These are phyloP conservation scores for Corchorus olitorius DNA, from an alignment of 345 rosid species.

Conservation along the genomic window DNA sequence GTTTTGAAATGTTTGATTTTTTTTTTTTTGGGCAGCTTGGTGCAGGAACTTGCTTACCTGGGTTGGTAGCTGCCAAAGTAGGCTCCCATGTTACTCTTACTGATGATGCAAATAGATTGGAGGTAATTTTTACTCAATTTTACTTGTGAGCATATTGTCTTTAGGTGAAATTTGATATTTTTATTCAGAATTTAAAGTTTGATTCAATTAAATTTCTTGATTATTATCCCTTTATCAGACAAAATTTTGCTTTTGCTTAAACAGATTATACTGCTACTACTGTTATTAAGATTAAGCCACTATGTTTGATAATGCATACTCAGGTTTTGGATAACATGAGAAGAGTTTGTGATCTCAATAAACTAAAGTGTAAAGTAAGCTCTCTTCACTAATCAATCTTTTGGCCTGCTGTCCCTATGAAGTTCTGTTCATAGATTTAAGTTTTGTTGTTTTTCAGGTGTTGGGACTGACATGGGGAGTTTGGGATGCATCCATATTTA, in stretches of 20 bases:
- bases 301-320: constrained; percentile 15
- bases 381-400: not conserved
- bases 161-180: not conserved
- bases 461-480: constrained; percentile 83
- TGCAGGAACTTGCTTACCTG: constrained; percentile 80
- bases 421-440: constrained; percentile 13
- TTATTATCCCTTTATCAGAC: not conserved
- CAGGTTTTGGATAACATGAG: constrained; percentile 88
- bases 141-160: not conserved
- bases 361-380: constrained; percentile 61
- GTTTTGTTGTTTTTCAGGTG: constrained; percentile 44
- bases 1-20: not conserved
- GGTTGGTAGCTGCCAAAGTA: constrained; percentile 79
- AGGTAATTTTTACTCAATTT: constrained; percentile 41
- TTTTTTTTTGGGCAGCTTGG: constrained; percentile 54
- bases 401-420: not conserved
- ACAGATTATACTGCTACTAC: not conserved
- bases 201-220: not conserved
- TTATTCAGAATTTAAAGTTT: not conserved
- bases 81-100: constrained; percentile 76
- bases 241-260: not conserved
- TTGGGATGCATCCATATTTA: constrained; percentile 70
- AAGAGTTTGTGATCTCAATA: constrained; percentile 60
- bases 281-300: constrained; percentile 14
- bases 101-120: constrained; percentile 58